Evolutionary conservation across 2,329 filamentous ascomycete genomes (phyloP), one percentile per base, ranked within the genome.

Genomic region (Phialophora expanda): DNA sequence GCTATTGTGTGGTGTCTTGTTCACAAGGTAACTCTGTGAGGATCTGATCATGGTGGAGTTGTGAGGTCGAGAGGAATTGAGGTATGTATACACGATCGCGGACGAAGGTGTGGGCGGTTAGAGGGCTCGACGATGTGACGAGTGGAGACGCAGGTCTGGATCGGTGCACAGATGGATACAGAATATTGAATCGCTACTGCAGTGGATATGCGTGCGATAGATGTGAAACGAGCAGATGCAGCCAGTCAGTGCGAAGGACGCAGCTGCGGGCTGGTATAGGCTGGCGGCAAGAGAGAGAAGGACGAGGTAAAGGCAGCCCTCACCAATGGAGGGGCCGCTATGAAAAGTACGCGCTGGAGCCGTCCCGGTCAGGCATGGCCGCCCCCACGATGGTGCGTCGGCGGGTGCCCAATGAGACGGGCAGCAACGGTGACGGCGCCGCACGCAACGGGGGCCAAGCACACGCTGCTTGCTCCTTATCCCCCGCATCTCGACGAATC

Each of bases 271-370:
- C 51, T 64, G 64, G 66, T 57, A 64, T 57, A 66, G 59, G 61
- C 66, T 64, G 67, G 67, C 67, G 67, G 67, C 50, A 69, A 69
- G 56, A 64, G 51, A 44, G 38, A 30, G 30, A 53, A n/a, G 44
- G 32, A 20, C 12, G 54, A n/a, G 50, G 58, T n/a, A 24, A 44
- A 46, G 30, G 32, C 34, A 8, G 3, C n/a, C 0, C 6, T 32
- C 34, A 34, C 67, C 67, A 69, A 69, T 69, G 7, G 60, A 61
- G 41, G 62, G 44, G 22, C 50, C 51, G 54, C 65, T 67, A 69
- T 69, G 62, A 61, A 66, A 63, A 67, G 60, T 69, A 69, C 67
- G 67, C 67, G 67, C 67, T 62, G 64, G 57, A 66, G 62, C 65
- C 50, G 50, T 61, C 44, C 55, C 34, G 61, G 62, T 60, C 66